Evolutionary conservation across 2,329 filamentous ascomycete species (phyloP).

Genomic region (Curvularia sp.): DNA sequence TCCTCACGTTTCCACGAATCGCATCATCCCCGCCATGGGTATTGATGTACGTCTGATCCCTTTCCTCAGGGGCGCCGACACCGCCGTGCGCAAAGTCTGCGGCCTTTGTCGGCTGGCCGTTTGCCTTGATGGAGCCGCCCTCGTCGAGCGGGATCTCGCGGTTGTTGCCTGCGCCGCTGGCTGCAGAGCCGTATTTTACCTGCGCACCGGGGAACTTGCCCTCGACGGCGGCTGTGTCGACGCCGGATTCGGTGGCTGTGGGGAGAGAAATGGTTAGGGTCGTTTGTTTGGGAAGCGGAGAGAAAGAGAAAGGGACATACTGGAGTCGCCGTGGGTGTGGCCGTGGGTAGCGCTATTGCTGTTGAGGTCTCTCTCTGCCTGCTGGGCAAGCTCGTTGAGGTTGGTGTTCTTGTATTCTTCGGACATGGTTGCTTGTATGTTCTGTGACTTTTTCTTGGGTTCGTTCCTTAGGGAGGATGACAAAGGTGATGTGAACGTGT

Average conservation of each 20-base stretch:
- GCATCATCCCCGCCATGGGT: conserved; percentile 52
- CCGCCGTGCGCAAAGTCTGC: conserved; percentile 56
- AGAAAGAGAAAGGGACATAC: conserved; percentile 34
- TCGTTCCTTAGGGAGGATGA: background rate
- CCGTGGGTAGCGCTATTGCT: conserved; percentile 52
- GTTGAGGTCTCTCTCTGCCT: conserved; percentile 60
- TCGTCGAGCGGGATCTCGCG: conserved; percentile 57
- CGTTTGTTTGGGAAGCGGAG: background rate
- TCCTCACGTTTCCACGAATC: conserved; percentile 52
- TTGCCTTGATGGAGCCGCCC: conserved; percentile 54
- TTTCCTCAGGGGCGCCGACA: conserved; percentile 57
- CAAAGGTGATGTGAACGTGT: background rate
- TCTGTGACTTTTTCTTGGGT: background rate
- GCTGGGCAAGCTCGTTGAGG: conserved; percentile 54
- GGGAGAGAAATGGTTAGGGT: background rate
- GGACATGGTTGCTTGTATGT: conserved; percentile 50
- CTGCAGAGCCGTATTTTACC: conserved; percentile 55
- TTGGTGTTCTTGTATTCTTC: conserved; percentile 52
- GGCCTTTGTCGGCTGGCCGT: conserved; percentile 56
- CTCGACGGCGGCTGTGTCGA: conserved; percentile 51
- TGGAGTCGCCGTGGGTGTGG: conserved; percentile 47
- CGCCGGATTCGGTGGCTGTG: conserved; percentile 56
- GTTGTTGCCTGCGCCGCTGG: conserved; percentile 56
- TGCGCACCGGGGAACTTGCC: conserved; percentile 55
- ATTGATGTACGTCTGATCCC: conserved; percentile 49